Conservation (phyloP, 306 rosid genomes). For the Rosa rugosa region DNA sequence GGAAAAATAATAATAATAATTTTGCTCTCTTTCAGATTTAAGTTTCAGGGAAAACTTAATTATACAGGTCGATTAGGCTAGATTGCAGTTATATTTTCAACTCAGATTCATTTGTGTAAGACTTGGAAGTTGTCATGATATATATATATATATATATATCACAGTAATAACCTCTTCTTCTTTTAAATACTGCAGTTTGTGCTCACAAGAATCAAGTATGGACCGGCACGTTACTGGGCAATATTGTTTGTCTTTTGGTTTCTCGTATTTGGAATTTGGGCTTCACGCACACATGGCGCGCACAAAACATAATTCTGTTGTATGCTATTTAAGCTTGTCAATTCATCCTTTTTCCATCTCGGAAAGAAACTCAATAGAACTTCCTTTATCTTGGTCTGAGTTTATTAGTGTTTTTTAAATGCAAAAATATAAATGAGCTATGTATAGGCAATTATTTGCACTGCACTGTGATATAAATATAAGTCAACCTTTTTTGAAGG, state of each 20-base stretch:
- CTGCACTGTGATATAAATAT: neutral
- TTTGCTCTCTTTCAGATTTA: neutral
- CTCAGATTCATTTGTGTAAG: neutral
- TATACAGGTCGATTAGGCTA: neutral
- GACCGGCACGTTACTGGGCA: constrained; percentile 99
- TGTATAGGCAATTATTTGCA: neutral
- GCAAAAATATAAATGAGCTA: neutral
- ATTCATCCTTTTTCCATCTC: neutral
- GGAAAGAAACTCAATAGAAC: neutral
- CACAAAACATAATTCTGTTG: constrained; percentile 53
- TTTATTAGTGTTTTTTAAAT: neutral
- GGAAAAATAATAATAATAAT: no score
- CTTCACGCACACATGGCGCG: constrained; percentile 79
- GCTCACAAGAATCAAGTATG: constrained; percentile 92
- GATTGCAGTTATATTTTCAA: neutral
- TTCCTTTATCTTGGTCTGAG: neutral
- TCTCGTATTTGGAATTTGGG: constrained; percentile 98
- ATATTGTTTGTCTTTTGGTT: constrained; percentile 97
- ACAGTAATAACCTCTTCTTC: constrained; percentile 1
- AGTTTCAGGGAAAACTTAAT: neutral
- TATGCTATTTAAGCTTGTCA: neutral
- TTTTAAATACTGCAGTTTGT: constrained; percentile 69
- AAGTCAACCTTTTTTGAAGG: neutral
- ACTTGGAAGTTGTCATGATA: neutral
- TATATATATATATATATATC: neutral